phyloP scores from a whole-genome alignment of 1,284 basidiomycete species.

The Pseudomicrostroma phylloplanum region DNA sequence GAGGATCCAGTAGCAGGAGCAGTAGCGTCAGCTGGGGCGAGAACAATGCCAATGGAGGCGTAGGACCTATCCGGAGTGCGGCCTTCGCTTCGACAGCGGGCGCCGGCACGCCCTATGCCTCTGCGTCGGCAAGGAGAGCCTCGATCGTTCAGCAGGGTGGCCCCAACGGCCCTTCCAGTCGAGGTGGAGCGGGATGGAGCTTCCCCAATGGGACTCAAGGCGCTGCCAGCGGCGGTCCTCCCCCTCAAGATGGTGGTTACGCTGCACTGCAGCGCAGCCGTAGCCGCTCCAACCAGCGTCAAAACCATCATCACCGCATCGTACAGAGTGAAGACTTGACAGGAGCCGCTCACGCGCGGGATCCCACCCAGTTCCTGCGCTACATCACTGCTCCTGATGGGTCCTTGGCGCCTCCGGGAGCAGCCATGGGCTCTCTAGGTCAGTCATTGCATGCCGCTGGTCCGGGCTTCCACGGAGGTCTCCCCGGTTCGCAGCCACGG shows the following conservation, averaged over 20 bases:
- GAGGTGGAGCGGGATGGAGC: not conserved
- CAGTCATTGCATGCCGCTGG: not conserved
- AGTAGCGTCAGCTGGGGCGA: not conserved
- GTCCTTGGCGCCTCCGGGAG: conserved; percentile 30
- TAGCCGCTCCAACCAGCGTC: not conserved
- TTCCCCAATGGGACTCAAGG: not conserved
- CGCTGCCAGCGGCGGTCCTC: too few relatives aligned
- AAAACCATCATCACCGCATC: conserved; percentile 25
- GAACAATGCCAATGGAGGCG: not conserved
- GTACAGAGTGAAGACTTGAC: conserved; percentile 38
- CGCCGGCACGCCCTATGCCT: conserved; percentile 6
- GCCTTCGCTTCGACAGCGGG: not conserved
- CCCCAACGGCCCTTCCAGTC: not conserved
- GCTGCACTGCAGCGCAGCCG: not conserved
- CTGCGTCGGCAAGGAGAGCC: conserved; percentile 8
- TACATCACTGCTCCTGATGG: conserved; percentile 40
- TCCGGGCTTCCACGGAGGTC: conserved; percentile 11
- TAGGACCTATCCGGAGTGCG: not conserved
- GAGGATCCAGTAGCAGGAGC: not conserved
- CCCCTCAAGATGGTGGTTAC: too few relatives aligned
- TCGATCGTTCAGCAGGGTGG: not conserved
- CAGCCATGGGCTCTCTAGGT: conserved; percentile 18
- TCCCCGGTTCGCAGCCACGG: conserved; percentile 9
- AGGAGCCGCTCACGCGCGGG: conserved; percentile 23
- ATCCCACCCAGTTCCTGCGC: conserved; percentile 27